Evolutionary conservation across 2,329 filamentous ascomycete genomes (phyloP), one percentile per base, ranked within the genome.

Genomic region (Colletotrichum melonis): DNA sequence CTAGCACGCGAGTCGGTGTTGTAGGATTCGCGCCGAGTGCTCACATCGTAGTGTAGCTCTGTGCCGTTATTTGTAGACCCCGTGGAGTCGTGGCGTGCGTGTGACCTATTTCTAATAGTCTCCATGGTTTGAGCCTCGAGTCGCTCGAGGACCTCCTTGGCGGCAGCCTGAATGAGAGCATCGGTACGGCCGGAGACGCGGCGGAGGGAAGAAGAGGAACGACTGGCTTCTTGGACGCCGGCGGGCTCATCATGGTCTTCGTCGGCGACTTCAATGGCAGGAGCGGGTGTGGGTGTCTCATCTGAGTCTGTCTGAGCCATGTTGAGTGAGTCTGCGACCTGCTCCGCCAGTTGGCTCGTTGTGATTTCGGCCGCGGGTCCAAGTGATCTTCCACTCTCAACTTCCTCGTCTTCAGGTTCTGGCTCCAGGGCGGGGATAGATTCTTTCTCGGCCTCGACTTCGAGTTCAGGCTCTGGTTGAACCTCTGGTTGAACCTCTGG

Each of bases 101-200:
- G 66, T 4, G 70, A 66, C 14, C 62, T 70, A 56, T 79, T 77
- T 52, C 80, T 82, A 16, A 82, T 63, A 3, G 28, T 73, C 42
- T 55, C 60, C 63, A 62, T 75, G n/a, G 57, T 74, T 24, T 84
- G 81, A 46, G 82, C 77, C 67, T 86, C 85, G 19, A 88, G 84
- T 54, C 84, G 85, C 2, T 84, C 85, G 11, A 89, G 83, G 16
- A 89, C 87, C 26, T 86, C 86, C 63, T 85, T 82, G 1, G 88
- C 88, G 0, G 88, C 88, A 28, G 85, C 85, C 38, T 89, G 86
- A 72, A 90, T 89, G 46, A 88, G 80, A 7, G 86, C 87, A 76
- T 90, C 86, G 2, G 88, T 88, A 5, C 84, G 81, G 11, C 81
- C 77, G 1, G 86, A 87, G 1, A 82, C 79, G n/a, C 84, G 83